Evolutionary conservation across 805 yeast species (phyloP), one percentile per base, ranked within the genome.

Genomic region (Saccharomycopsis vini): DNA sequence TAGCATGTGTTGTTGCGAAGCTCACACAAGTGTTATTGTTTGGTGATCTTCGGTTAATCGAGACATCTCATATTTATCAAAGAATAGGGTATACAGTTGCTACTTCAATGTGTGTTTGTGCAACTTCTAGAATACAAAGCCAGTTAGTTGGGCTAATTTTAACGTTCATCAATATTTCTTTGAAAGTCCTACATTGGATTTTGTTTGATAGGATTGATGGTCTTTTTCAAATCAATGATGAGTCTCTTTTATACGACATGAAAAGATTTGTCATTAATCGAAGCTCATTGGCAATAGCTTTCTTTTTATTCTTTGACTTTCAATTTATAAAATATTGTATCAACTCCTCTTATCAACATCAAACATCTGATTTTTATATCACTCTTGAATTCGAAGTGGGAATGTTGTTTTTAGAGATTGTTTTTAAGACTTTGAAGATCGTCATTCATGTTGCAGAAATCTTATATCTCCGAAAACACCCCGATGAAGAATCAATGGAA

Each of bases 161-260:
- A 46, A 63, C 69, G 2, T 47, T 62, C 4, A 54, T 66, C 12
- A 54, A 78, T 50, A 55, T 77, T 55, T 68, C 71, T 58, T 60
- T 76, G 56, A 81, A 80, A 55, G 77, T 81, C 2, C 77, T 82
- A 64, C 95, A 88, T 56, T 81, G 94, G 78, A 71, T 92, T 1
- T 60, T 81, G 36, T 62, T 65, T 31, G 79, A 75, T 44, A 56
- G 84, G 20, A 62, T 73, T 13, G 78, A 75, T 23, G 59, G 57
- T 44, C 44, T 61, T 13, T 60, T 60, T 23, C 56, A 49, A 26
- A 56, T 64, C 4, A 55, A 52, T 19, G 66, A 63, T 39, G 56
- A 53, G 29, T 43, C 58, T 5, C 44, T 52, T 2, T 46, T 49
- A 37, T 56, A 48, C 10, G 39, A 47, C 15, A 35, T 45, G 22